These are phyloP conservation scores for Yamagishiella unicocca DNA, from an alignment of 139 green algal species.

Conservation along the genomic window DNA sequence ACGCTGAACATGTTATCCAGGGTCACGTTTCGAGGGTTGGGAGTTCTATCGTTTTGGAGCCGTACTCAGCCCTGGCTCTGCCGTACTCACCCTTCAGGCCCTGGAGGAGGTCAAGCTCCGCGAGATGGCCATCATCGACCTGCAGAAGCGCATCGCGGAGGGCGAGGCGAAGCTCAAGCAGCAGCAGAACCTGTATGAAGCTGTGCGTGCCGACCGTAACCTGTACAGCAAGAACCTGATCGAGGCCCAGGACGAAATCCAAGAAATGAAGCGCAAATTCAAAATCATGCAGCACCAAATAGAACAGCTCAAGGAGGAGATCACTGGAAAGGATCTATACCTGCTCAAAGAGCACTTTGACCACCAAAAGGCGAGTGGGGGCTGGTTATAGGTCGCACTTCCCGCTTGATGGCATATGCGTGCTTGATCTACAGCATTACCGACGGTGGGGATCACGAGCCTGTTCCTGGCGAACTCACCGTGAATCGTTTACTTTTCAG, in stretches of 20 bases:
- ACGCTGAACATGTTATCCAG: no score
- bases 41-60: no score
- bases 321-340: constrained; percentile 84
- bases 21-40: no score
- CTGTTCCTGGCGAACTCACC: no score
- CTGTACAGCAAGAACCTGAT: constrained; percentile 93
- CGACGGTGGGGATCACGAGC: no score
- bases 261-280: constrained; percentile 94
- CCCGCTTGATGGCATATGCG: no score
- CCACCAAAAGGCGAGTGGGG: constrained; percentile 81
- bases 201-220: constrained; percentile 88
- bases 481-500: no score
- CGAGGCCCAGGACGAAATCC: constrained; percentile 90
- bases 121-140: constrained; percentile 90
- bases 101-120: constrained; percentile 91
- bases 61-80: no score
- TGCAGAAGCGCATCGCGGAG: constrained; percentile 92
- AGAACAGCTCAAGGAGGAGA: constrained; percentile 93
- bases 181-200: constrained; percentile 88
- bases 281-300: constrained; percentile 93
- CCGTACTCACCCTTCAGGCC: constrained; percentile 58
- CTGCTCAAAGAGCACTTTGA: constrained; percentile 94
- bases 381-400: no score
- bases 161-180: constrained; percentile 89
- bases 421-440: no score